A percentile compares a stretch with the other conserved stretches of the same genome.
Evolutionary conservation across 2,329 filamentous ascomycete genomes (phyloP).

Genomic region (Cryoendolithus antarcticus): DNA sequence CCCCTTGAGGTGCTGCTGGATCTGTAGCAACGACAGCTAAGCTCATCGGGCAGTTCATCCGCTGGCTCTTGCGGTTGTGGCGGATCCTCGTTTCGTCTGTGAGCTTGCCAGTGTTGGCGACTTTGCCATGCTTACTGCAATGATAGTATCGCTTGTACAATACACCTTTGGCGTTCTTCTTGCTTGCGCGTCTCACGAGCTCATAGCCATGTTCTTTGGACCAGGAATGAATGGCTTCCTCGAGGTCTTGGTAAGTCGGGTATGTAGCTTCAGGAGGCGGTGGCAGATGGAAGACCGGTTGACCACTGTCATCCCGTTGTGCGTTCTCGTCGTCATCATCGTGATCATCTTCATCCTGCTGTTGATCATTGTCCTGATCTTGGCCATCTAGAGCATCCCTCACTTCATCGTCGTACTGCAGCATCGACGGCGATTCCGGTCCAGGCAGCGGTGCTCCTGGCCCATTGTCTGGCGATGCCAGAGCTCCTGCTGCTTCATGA

Average conservation of each 20-base stretch:
- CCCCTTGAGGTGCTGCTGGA: slow-evolving; percentile 17
- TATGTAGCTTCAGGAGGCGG: slow-evolving; percentile 21
- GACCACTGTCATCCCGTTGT: slow-evolving; percentile 10
- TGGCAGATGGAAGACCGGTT: slow-evolving; percentile 20
- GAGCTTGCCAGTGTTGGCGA: slow-evolving; percentile 13
- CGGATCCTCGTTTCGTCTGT: slow-evolving; percentile 14
- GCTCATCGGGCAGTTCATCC: slow-evolving; percentile 22
- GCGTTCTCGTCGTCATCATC: slow-evolving; percentile 14
- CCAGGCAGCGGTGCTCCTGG: slow-evolving; percentile 18
- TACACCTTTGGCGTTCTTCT: slow-evolving; percentile 21
- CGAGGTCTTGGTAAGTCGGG: slow-evolving; percentile 15
- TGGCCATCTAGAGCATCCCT: neutral
- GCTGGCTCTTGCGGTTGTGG: slow-evolving; percentile 17
- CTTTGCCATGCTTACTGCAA: slow-evolving; percentile 22
- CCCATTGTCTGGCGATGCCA: slow-evolving; percentile 56
- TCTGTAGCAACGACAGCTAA: slow-evolving; percentile 20
- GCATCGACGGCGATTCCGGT: slow-evolving; percentile 9
- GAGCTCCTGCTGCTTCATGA: slow-evolving; percentile 53
- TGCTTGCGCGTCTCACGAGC: slow-evolving; percentile 20
- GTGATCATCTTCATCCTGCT: slow-evolving; percentile 7
- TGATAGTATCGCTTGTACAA: slow-evolving; percentile 24
- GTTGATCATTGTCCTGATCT: slow-evolving; percentile 29
- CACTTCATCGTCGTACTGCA: slow-evolving; percentile 3
- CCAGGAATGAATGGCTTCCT: slow-evolving; percentile 21
- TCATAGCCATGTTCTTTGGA: slow-evolving; percentile 23